Evolutionary conservation across 2,329 filamentous ascomycete species (phyloP).

Genomic region (Pestalotiopsis sp.): DNA sequence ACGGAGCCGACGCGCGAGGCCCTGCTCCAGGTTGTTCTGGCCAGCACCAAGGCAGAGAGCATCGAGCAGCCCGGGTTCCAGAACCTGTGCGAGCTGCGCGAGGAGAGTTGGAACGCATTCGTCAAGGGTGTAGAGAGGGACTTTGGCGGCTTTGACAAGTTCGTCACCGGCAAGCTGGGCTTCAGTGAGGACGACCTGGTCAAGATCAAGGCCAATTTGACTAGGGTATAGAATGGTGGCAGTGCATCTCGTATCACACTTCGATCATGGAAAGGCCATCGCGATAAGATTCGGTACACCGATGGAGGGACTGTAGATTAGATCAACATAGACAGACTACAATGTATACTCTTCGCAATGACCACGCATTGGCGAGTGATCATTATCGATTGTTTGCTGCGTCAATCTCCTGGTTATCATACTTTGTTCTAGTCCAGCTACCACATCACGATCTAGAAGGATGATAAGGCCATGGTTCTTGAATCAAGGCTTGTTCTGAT

Average conservation of each 20-base stretch:
- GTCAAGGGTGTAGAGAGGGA: slow-evolving; percentile 40
- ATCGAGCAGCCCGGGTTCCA: slow-evolving; percentile 47
- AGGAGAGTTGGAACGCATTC: slow-evolving; percentile 46
- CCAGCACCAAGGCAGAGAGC: slow-evolving; percentile 34
- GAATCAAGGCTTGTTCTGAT: too few species aligned
- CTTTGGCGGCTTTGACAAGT: slow-evolving; percentile 51
- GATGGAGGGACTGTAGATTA: too few species aligned
- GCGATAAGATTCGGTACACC: too few species aligned
- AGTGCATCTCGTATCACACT: background rate
- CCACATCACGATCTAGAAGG: too few species aligned
- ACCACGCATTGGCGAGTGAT: too few species aligned
- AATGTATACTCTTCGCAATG: too few species aligned
- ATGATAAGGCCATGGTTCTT: too few species aligned
- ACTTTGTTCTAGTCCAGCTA: too few species aligned
- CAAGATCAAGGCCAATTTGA: slow-evolving; percentile 48
- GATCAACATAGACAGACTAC: too few species aligned
- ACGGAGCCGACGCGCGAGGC: slow-evolving; percentile 50
- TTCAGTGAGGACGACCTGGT: slow-evolving; percentile 46
- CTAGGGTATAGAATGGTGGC: slow-evolving; percentile 1
- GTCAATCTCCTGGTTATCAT: too few species aligned
- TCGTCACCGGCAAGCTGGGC: slow-evolving; percentile 44
- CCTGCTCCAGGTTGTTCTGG: slow-evolving; percentile 43
- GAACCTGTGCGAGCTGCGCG: slow-evolving; percentile 45
- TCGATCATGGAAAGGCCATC: background rate
- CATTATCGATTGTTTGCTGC: too few species aligned